Conservation (phyloP, 345 rosid species). For the Odontarrhena argentea region DNA sequence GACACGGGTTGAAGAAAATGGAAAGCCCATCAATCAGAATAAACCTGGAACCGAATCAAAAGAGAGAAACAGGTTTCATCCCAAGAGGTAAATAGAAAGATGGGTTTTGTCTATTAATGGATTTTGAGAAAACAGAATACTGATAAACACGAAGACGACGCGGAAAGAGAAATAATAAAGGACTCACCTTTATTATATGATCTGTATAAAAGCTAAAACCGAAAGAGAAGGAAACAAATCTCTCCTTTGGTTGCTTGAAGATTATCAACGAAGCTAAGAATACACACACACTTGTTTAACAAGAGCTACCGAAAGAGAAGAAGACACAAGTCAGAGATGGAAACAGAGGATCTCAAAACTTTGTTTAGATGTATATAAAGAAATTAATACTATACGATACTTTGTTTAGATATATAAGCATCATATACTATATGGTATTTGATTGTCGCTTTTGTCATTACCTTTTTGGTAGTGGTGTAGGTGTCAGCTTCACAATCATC, state of each 20-base stretch:
- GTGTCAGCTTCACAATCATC: slow-evolving; percentile 31
- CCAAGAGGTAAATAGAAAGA: background rate
- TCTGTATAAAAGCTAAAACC: background rate
- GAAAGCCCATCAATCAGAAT: slow-evolving; percentile 40
- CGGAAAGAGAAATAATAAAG: slow-evolving; percentile 29
- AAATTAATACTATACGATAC: too few relatives aligned
- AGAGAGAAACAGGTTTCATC: slow-evolving; percentile 2
- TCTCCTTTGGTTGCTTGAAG: background rate
- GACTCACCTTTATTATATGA: slow-evolving; percentile 28
- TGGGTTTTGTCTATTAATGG: slow-evolving; percentile 31
- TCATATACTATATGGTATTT: too few relatives aligned
- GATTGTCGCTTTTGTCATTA: slow-evolving; percentile 29
- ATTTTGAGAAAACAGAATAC: slow-evolving; percentile 14
- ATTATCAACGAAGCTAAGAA: slow-evolving; percentile 16
- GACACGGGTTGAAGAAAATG: slow-evolving; percentile 27
- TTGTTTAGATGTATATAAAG: too few relatives aligned
- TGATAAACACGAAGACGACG: slow-evolving; percentile 40
- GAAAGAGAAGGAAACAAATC: slow-evolving; percentile 8
- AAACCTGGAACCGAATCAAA: slow-evolving; percentile 30
- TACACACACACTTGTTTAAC: slow-evolving; percentile 18
- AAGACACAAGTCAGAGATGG: slow-evolving; percentile 23
- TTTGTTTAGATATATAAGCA: background rate
- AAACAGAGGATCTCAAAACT: slow-evolving; percentile 20
- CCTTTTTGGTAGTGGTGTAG: slow-evolving; percentile 25
- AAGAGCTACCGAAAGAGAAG: background rate